Base-by-base conservation (phyloP, 306 rosid species). In the Fragaria vesca region DNA sequence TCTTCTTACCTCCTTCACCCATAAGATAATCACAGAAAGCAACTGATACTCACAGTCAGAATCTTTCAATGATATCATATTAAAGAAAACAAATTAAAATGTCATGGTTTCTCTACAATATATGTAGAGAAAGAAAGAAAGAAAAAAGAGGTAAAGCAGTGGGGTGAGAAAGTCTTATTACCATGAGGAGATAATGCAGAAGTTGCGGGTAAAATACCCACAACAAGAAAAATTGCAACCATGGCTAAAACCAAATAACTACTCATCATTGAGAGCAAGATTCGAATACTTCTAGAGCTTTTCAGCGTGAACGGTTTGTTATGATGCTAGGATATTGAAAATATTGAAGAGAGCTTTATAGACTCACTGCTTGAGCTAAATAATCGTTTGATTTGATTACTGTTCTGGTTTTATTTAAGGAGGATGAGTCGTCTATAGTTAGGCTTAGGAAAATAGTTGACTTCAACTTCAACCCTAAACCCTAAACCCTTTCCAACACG, bases 1-100 rank as follows among this genome's bases (percentile, higher is more conserved):
- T 68, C 74, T 77, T 60, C 71, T 74, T 66, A 13, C n/a, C 71
- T 76, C 58, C 58, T 78, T 78, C 68, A 73, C 26, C 28, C 78
- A 72, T 26, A 66, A 51, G 63, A 10, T 32, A 71, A 58, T n/a
- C 40, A 54, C 24, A 28, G 8, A 40, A 8, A 3, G 26, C 66
- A 26, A 60, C 20, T 21, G 66, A 34, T 12, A 21, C 40, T 72
- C 11, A 73, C 11, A 34, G 50, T 16, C 26, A 7, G 26, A 16
- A 47, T 26, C 1, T 71, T 24, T 32, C 67, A 46, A 11, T 61
- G 17, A 47, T 47, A 47, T 47, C 51, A 47, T 47, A 47, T 18
- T 3, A 10, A 15, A 13, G 6, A 15, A 15, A 66, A 26, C 20
- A 72, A 1, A 16, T 16, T 3, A 34, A 36, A 75, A 28, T 16